phyloP scores from a whole-genome alignment of 305 asterid genomes.

The Solanum aculeatissimum region DNA sequence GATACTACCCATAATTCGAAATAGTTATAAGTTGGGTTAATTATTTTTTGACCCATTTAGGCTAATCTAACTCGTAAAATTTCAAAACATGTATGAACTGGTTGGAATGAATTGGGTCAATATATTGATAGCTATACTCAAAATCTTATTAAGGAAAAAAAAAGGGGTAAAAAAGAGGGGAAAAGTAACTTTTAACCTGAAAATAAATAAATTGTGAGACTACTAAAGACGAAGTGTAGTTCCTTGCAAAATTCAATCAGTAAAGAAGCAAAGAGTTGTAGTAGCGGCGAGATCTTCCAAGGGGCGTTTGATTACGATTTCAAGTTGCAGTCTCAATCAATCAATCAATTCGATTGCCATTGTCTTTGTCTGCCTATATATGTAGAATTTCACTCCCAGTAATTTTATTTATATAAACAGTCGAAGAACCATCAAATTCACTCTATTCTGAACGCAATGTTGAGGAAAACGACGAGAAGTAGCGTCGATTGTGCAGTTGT shows the following conservation, averaged over 20 bases:
- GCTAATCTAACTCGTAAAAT: too few species aligned
- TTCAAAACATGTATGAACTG: too few species aligned
- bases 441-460: neutral
- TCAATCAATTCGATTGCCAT: neutral
- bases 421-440: neutral
- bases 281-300: neutral
- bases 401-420: neutral
- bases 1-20: too few species aligned
- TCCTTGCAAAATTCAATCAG: neutral
- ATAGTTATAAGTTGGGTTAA: too few species aligned
- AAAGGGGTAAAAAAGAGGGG: neutral
- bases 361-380: neutral
- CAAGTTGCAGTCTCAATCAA: neutral
- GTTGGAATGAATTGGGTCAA: too few species aligned
- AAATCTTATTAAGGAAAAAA: neutral
- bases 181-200: neutral
- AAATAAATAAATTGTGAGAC: neutral
- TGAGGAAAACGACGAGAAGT: slow-evolving; percentile 36
- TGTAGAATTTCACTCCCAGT: neutral
- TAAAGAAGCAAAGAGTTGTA: neutral
- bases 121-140: neutral
- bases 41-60: too few species aligned
- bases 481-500: slow-evolving; percentile 36
- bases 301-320: neutral
- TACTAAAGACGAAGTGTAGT: neutral